Base-by-base conservation (phyloP, 371 early-diverging fungal genomes). In the Syncephalastrum contaminatum region DNA sequence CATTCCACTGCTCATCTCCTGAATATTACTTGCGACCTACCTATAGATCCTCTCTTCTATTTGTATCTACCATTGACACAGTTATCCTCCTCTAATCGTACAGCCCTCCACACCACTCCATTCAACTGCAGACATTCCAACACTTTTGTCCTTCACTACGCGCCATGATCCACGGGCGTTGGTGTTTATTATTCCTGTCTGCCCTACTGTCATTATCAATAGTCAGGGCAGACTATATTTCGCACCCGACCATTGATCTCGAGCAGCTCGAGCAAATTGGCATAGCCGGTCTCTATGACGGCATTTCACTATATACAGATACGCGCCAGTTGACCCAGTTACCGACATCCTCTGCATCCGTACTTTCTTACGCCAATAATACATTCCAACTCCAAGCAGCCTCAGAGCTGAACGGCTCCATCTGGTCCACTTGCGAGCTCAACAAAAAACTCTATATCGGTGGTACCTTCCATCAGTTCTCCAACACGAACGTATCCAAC, bases 361-460 rank as follows among this genome's bases (percentile, higher is more conserved):
- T 69, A 7, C 20, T 75, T 7, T 56, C 71, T 1, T 63, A 58
- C 30, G 48, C 60, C n/a, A 75, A 73, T 20, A 51, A 71, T 13
- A 70, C 74, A 14, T 55, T 80, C 21, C 53, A 69, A 27, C 24
- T 70, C n/a, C n/a, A 73, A 2, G 68, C 62, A 14, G 66, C 74
- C 4, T 59, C 78, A 2, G 61, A 64, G 19, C 46, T 58, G 5
- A 60, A 70, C 48, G 78, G 73, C 8, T 49, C 63, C 0, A 70
- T 77, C 30, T 65, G 67, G 45, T 63, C 72, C 13, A 50, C 64
- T 14, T 77, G 78, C 46, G 50, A 58, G 13, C 46, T 72, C 13
- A 1, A 49, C 54, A 27, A 59, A 54, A 54, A 76, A 4, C 44
- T 84, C 3, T 81, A 79, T 54, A 62, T 84, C 50, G 85, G 70